Evolutionary conservation across 805 yeast genomes (phyloP), one percentile per base, ranked within the genome.

Genomic region (Sugiyamaella qingdaonensis): DNA sequence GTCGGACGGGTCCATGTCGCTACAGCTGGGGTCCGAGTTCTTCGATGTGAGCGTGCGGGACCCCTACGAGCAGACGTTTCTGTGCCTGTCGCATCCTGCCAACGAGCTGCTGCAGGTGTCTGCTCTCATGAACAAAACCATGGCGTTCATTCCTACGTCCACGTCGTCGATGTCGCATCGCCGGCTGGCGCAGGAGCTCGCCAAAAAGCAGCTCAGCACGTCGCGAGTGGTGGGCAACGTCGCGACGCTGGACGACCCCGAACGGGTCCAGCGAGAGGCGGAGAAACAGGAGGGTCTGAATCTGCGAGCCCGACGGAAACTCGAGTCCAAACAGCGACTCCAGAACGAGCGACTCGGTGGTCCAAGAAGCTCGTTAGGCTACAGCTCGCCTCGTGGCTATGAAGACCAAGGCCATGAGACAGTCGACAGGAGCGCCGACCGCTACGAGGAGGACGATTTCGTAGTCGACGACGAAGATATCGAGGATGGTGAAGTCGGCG

Each of bases 1-100:
- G 99, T 85, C 86, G 52, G 98, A 94, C 69, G 99, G 99, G 1
- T 76, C 88, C 2, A 71, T 82, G 57, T 90, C 97, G 1, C 73
- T 94, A 60, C 91, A 88, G 64, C 72, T 94, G 36, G 99, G 99
- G 32, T 77, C 78, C 46, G 99, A 94, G 69, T 77, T 85, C 58
- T 92, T 91, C 62, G 97, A 92, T 65, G 82, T 88, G 54, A 74
- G 82, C 51, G 70, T 78, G 10, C 63, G 60, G 41, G 80, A 81
- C 53, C 81, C 85, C 8, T 73, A 82, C 37, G 81, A 79, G 49
- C 95, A 90, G 64, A 82, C 86, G 32, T 81, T 86, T 51, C 73
- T 94, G 47, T 84, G 87, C 1, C 78, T 80, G 29, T 80, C 89
- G 32, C 86, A 85, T 63, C 85, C 85, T 52, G 80, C 78, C 42